A percentile compares a stretch with the other conserved stretches of the same genome.
phyloP scores from a whole-genome alignment of 2,329 filamentous ascomycete species.

The Karstenula rhodostoma region DNA sequence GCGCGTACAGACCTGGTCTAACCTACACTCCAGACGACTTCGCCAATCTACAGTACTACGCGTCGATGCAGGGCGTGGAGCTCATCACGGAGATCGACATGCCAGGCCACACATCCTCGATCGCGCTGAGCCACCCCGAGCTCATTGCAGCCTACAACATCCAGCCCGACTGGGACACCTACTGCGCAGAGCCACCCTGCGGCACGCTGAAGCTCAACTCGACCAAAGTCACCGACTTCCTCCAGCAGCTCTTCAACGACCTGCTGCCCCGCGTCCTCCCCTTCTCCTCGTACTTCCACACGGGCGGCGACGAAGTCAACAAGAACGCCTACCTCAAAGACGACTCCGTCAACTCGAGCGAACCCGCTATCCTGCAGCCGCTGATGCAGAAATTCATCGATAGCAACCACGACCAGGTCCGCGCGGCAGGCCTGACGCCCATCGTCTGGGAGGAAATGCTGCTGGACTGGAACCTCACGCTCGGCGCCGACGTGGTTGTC shows the following conservation, averaged over 20 bases:
- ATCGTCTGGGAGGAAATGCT: conserved; percentile 92
- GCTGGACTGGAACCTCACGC: conserved; percentile 76
- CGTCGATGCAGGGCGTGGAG: conserved; percentile 71
- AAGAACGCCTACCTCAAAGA: conserved; percentile 77
- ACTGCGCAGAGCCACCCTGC: conserved; percentile 63
- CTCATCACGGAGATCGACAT: conserved; percentile 81
- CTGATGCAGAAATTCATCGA: conserved; percentile 81
- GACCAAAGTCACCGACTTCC: conserved; percentile 72
- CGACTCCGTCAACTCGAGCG: conserved; percentile 70
- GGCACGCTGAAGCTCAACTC: conserved; percentile 80
- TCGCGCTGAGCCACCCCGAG: conserved; percentile 72
- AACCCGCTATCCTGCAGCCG: conserved; percentile 70
- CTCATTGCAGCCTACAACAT: conserved; percentile 71
- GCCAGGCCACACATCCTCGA: conserved; percentile 78
- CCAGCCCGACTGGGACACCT: conserved; percentile 62
- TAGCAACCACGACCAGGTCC: conserved; percentile 71
- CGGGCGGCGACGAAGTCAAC: conserved; percentile 88
- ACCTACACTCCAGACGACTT: conserved; percentile 74
- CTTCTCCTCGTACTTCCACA: conserved; percentile 81
- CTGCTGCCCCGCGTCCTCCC: conserved; percentile 68
- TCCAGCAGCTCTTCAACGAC: conserved; percentile 77
- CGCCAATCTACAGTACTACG: conserved; percentile 73
- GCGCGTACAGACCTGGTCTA: conserved; percentile 73
- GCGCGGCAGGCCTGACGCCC: conserved; percentile 70
- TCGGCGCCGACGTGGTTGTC: conserved; percentile 75